Evolutionary conservation across 2,329 filamentous ascomycete species (phyloP), one percentile per base, ranked within the genome.

Genomic region (Xylaria sp.): DNA sequence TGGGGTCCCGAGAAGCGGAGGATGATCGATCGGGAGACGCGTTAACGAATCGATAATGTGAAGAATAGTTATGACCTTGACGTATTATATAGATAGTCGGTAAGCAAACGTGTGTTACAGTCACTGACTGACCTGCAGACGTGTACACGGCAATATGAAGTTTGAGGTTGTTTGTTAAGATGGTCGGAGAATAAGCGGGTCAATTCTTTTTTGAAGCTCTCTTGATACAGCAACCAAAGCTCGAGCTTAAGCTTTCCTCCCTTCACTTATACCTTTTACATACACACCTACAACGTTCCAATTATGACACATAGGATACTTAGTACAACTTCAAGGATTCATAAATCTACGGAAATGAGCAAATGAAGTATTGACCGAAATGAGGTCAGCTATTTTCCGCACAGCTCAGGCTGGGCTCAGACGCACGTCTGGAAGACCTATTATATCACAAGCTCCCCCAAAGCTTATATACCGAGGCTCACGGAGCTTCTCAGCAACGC

Each of bases 401-500:
- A 58, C 70, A 8, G 73, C 72, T 70, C 73, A 69, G 21, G 34
- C 61, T 34, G 74, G 77, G 72, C 69, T 77, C 34, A 72, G 70
- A 65, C 55, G 64, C 54, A 67, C 72, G 17, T 68, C 67, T 51
- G 62, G 64, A 21, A 71, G 66, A 27, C 68, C 71, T 48, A 51
- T 47, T 48, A 51, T 47, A 60, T 65, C 68, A 63, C 68, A 69
- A 54, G 64, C 47, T 58, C 61, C 47, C 57, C 61, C 57, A 3
- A 53, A 14, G 2, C 32, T 21, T n/a, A 47, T 53, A 63, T 69
- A 50, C 32, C 72, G 69, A 14, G 69, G 69, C 63, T 76, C 54
- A 30, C 57, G 76, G 36, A 64, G 64, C 64, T 76, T 81, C 21
- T 76, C 77, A 4, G 63, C 72, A 34, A 79, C 78, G 1, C 71